Evolutionary conservation across 1,284 basidiomycete genomes (phyloP).

Genomic region (Stereum hirsutum): DNA sequence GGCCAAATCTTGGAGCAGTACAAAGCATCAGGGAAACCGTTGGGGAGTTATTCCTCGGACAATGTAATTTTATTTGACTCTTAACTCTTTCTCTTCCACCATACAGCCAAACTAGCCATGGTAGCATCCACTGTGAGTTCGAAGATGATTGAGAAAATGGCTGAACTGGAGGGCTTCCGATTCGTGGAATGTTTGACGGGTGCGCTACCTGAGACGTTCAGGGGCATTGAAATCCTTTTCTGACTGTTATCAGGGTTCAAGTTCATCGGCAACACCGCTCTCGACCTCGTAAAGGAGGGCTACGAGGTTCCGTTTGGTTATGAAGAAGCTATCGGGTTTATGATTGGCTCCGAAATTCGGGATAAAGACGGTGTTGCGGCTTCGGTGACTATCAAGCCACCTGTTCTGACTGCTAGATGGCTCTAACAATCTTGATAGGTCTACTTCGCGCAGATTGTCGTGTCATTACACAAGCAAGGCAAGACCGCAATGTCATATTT

Average conservation of each 20-base stretch:
- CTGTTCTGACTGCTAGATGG: neutral
- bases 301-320: slow-evolving; percentile 77
- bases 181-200: slow-evolving; percentile 81
- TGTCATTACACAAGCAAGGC: slow-evolving; percentile 37
- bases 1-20: slow-evolving; percentile 49
- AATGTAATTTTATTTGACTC: neutral
- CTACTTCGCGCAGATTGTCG: slow-evolving; percentile 59
- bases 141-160: slow-evolving; percentile 77
- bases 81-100: neutral
- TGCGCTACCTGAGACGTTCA: slow-evolving; percentile 16
- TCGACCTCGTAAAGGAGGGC: slow-evolving; percentile 53
- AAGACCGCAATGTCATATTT: slow-evolving; percentile 49
- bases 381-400: slow-evolving; percentile 32
- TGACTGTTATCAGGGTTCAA: slow-evolving; percentile 55
- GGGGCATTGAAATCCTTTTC: slow-evolving; percentile 1
- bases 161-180: slow-evolving; percentile 64
- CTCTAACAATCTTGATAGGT: slow-evolving; percentile 27
- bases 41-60: slow-evolving; percentile 25
- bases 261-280: slow-evolving; percentile 75
- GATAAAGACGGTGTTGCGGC: slow-evolving; percentile 84
- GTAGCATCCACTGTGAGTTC: slow-evolving; percentile 84
- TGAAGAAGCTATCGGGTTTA: slow-evolving; percentile 84
- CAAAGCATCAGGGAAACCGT: slow-evolving; percentile 47
- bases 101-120: slow-evolving; percentile 61
- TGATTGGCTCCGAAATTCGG: slow-evolving; percentile 68